phyloP scores from a whole-genome alignment of 169 alveolate genomes.

The Plasmodium gonderi region DNA sequence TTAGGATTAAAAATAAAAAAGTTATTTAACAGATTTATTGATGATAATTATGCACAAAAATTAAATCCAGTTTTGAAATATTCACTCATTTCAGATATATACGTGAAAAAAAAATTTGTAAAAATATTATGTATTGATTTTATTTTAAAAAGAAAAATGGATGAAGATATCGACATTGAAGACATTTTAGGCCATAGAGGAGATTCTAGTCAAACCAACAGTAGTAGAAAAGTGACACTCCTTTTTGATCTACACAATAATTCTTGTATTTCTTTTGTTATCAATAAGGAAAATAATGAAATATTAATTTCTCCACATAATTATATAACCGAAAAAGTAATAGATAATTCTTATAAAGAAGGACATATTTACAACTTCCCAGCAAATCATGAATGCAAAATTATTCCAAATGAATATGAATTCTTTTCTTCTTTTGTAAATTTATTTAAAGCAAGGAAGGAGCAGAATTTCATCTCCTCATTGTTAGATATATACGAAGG shows the following conservation, averaged over 20 bases:
- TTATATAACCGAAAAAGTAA: conserved; percentile 65
- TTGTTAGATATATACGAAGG: conserved; percentile 62
- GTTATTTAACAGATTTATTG: conserved; percentile 67
- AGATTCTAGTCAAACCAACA: background rate
- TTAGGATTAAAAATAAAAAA: conserved; percentile 66
- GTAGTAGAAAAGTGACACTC: conserved; percentile 58
- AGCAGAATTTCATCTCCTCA: conserved; percentile 53
- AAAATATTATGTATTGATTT: conserved; percentile 73
- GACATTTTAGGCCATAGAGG: conserved; percentile 16
- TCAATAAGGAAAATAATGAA: conserved; percentile 66
- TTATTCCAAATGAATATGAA: conserved; percentile 69
- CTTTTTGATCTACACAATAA: conserved; percentile 65
- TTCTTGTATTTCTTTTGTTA: conserved; percentile 63
- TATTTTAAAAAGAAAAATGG: conserved; percentile 44
- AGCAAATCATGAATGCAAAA: conserved; percentile 53
- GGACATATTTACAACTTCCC: conserved; percentile 65
- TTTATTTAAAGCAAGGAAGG: conserved; percentile 54
- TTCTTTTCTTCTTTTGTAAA: conserved; percentile 54
- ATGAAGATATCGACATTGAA: conserved; percentile 65
- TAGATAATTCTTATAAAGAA: conserved; percentile 66
- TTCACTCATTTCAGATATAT: conserved; percentile 52
- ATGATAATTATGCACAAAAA: conserved; percentile 72
- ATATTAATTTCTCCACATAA: conserved; percentile 69
- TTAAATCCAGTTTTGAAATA: conserved; percentile 71
- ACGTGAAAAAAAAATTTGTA: conserved; percentile 48